Evolutionary conservation across 73 alveolate species (phyloP).

Genomic region (Tetrahymena borealis): DNA sequence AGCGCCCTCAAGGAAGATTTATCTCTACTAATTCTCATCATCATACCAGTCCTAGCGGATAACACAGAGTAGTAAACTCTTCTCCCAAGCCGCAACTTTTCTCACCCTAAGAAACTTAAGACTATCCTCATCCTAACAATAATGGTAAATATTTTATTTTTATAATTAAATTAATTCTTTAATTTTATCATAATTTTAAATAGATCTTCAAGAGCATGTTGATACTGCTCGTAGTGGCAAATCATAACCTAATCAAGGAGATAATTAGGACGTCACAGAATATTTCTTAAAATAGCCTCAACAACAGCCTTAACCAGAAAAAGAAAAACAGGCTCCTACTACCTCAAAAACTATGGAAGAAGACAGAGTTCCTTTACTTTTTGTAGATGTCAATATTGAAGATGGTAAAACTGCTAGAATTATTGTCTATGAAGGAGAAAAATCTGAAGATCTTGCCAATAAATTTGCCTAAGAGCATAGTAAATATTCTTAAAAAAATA

Average conservation of each 20-base stretch:
- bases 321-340: neutral
- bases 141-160: neutral
- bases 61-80: neutral
- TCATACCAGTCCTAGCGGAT: neutral
- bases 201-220: neutral
- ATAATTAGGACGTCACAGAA: neutral
- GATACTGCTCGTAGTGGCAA: neutral
- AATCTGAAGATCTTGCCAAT: constrained; percentile 77
- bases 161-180: neutral
- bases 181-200: neutral
- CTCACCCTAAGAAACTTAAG: neutral
- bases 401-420: constrained; percentile 84
- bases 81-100: neutral
- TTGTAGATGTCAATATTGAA: constrained; percentile 90
- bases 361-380: constrained; percentile 69
- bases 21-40: neutral
- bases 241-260: neutral
- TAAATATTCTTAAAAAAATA: constrained; percentile 50
- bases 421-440: constrained; percentile 86
- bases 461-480: constrained; percentile 78
- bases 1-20: neutral
- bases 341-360: neutral
- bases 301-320: neutral
- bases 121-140: neutral
- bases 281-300: neutral